Conservation (phyloP, 306 rosid genomes). For the Luffa acutangula region DNA sequence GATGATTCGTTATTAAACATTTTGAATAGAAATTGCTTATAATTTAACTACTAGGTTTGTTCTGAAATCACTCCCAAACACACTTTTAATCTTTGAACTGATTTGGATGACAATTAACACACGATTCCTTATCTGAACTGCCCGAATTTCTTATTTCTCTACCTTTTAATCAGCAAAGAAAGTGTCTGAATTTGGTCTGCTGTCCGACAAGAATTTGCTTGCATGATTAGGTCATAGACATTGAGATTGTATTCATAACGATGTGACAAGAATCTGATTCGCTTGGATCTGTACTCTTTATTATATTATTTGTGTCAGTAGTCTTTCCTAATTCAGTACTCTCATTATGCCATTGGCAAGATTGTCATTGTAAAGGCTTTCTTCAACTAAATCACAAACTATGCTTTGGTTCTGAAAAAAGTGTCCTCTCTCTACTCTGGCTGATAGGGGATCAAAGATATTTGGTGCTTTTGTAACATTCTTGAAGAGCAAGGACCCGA, state of each 20-base stretch:
- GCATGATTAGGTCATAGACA: not conserved
- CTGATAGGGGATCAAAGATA: conserved; percentile 67
- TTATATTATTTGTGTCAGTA: not conserved
- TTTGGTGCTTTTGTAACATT: conserved; percentile 53
- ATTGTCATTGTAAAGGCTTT: not conserved
- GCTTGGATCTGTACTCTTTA: not conserved
- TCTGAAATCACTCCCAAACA: too few relatives aligned
- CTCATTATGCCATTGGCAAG: not conserved
- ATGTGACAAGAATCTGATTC: too few relatives aligned
- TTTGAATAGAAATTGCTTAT: too few relatives aligned
- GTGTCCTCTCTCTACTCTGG: not conserved
- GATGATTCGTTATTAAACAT: too few relatives aligned
- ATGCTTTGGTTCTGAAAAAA: not conserved
- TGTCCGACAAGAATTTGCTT: not conserved
- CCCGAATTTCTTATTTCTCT: not conserved
- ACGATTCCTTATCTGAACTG: not conserved
- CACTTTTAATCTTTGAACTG: not conserved
- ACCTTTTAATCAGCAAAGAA: not conserved
- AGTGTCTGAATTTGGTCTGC: not conserved
- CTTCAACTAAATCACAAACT: not conserved
- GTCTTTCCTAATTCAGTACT: not conserved
- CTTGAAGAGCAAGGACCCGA: conserved; percentile 75
- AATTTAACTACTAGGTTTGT: too few relatives aligned
- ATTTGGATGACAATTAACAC: not conserved
- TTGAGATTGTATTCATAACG: not conserved